phyloP scores from a whole-genome alignment of 345 rosid genomes.

The Brassica nigra region DNA sequence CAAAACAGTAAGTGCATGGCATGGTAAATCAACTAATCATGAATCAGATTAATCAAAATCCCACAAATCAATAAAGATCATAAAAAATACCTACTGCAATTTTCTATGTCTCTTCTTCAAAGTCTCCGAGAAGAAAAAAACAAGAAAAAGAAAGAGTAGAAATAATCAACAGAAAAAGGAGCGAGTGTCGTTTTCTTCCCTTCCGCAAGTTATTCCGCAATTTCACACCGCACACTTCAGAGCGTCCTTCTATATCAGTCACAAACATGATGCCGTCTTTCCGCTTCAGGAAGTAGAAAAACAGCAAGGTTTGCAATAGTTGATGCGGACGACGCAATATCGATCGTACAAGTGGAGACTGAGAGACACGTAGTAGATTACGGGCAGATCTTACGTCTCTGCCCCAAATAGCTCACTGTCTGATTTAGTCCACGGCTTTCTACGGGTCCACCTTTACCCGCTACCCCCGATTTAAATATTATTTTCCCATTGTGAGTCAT shows the following conservation, averaged over 20 bases:
- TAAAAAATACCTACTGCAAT: slow-evolving; percentile 9
- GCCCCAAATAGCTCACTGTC: slow-evolving; percentile 26
- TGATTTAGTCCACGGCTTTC: slow-evolving; percentile 25
- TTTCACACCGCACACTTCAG: not conserved
- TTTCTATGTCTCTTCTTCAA: slow-evolving; percentile 4
- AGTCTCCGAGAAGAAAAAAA: slow-evolving; percentile 13
- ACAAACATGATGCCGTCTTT: not conserved
- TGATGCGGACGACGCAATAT: slow-evolving; percentile 28
- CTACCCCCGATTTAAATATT: slow-evolving; percentile 1
- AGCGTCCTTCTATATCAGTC: not conserved
- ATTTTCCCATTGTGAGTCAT: slow-evolving; percentile 29
- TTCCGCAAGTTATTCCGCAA: slow-evolving; percentile 24
- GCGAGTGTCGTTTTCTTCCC: slow-evolving; percentile 32
- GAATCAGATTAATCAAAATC: slow-evolving; percentile 1
- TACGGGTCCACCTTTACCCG: slow-evolving; percentile 24
- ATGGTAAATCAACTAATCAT: not conserved
- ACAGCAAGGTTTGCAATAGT: slow-evolving; percentile 3
- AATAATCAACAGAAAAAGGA: slow-evolving; percentile 2
- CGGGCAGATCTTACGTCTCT: slow-evolving; percentile 26
- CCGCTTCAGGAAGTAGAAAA: not conserved
- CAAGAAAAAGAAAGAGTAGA: not conserved
- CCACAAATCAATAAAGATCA: not conserved
- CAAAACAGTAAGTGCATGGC: slow-evolving; percentile 14
- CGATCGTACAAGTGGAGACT: slow-evolving; percentile 35
- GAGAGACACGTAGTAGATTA: slow-evolving; percentile 33